phyloP scores from a whole-genome alignment of 2,329 filamentous ascomycete species.

The Aspergillus cejpii region DNA sequence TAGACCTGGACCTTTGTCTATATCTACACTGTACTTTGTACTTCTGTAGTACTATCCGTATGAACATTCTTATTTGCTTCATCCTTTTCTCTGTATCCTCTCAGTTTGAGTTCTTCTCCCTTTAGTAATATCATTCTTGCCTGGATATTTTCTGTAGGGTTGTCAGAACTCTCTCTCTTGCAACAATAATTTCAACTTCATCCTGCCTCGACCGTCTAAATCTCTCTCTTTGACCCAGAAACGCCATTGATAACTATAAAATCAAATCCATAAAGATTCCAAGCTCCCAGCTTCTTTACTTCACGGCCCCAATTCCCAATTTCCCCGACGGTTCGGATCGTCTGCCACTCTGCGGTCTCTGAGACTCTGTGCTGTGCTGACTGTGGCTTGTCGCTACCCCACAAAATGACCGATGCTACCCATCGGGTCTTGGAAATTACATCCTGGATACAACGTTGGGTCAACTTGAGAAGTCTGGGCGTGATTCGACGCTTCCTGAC shows the following conservation, averaged over 20 bases:
- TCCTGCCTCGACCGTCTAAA: neutral
- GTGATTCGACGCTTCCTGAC: neutral
- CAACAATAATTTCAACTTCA: no score
- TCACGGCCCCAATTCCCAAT: neutral
- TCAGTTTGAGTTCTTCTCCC: neutral
- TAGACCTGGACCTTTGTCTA: neutral
- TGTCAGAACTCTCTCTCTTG: neutral
- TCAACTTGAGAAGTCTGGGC: neutral
- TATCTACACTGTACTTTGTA: neutral
- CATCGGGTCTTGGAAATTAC: neutral
- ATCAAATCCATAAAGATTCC: neutral
- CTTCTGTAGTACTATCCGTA: neutral
- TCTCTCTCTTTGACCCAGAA: neutral
- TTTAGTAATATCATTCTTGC: neutral
- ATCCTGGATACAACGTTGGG: neutral
- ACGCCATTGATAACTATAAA: no score
- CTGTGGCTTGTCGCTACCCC: neutral
- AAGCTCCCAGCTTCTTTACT: neutral
- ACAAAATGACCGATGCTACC: neutral
- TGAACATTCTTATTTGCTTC: neutral
- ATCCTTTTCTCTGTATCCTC: neutral
- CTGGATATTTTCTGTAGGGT: neutral
- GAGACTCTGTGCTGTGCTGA: no score
- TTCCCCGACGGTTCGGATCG: neutral
- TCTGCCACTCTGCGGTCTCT: no score